These are phyloP conservation scores for Phytophthora rubi DNA, from an alignment of 352 stramenopile genomes.

Conservation along the genomic window DNA sequence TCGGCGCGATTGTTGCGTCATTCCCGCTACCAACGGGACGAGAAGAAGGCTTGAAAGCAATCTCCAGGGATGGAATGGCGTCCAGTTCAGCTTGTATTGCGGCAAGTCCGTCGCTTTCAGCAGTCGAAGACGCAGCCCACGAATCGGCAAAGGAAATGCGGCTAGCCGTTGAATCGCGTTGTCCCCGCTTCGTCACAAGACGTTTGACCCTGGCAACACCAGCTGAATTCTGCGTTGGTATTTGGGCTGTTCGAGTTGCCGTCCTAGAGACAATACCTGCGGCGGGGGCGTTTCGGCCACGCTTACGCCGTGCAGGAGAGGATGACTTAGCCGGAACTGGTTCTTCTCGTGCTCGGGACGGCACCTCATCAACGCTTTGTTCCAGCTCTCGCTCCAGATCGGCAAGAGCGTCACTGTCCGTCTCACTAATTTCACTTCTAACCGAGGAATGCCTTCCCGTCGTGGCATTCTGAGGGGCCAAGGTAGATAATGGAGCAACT, in stretches of 20 bases:
- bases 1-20: background rate
- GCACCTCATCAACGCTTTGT: conserved; percentile 21
- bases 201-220: background rate
- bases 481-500: background rate
- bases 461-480: background rate
- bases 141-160: conserved; percentile 14
- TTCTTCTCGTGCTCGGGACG: conserved; percentile 9
- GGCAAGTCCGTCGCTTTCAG: conserved; percentile 39
- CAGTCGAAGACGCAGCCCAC: conserved; percentile 25
- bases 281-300: conserved; percentile 1
- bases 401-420: conserved; percentile 43
- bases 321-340: background rate
- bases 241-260: background rate
- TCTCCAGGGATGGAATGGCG: conserved; percentile 10
- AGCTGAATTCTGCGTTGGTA: conserved; percentile 6
- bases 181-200: no score
- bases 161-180: no score
- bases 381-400: conserved; percentile 61
- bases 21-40: no score
- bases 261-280: conserved; percentile 17
- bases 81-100: conserved; percentile 46
- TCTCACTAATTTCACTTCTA: conserved; percentile 25
- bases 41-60: no score
- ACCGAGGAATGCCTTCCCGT: conserved; percentile 6
- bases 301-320: conserved; percentile 13